Evolutionary conservation across 1,139 yeast genomes (phyloP).

Genomic region (Sugiyamaella neomexicana): DNA sequence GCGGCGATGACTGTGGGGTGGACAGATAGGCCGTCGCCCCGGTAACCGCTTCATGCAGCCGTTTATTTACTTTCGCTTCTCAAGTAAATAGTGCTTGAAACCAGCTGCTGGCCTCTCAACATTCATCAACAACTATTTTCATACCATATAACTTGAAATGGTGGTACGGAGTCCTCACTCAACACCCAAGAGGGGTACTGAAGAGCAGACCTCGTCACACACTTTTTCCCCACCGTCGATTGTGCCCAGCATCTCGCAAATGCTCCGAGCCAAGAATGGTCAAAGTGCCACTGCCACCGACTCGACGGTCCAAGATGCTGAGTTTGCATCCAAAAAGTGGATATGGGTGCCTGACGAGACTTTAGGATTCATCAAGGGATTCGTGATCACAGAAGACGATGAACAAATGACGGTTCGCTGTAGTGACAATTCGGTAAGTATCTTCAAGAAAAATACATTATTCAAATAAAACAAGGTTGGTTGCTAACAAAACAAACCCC

Average conservation of each 20-base stretch:
- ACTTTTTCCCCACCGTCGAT: slow-evolving; percentile 18
- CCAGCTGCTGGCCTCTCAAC: not conserved
- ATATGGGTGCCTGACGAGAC: slow-evolving; percentile 83
- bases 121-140: not conserved
- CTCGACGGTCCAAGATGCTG: slow-evolving; percentile 44
- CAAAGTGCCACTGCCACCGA: slow-evolving; percentile 7
- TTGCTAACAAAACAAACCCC: slow-evolving; percentile 11
- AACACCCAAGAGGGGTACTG: slow-evolving; percentile 11
- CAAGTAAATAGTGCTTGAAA: not conserved
- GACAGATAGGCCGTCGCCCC: not conserved
- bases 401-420: slow-evolving; percentile 55
- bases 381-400: slow-evolving; percentile 52
- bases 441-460: slow-evolving; percentile 1
- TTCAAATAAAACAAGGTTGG: no score
- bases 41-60: slow-evolving; percentile 10
- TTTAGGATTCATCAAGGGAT: slow-evolving; percentile 67
- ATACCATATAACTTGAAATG: not conserved
- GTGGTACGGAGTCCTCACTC: slow-evolving; percentile 5
- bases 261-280: slow-evolving; percentile 13
- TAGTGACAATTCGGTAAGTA: slow-evolving; percentile 48
- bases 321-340: slow-evolving; percentile 57
- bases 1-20: not conserved
- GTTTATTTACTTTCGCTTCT: slow-evolving; percentile 3
- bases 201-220: not conserved
- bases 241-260: slow-evolving; percentile 20